phyloP scores from a whole-genome alignment of 2,329 filamentous ascomycete genomes.

The Clonostachys byssicola region DNA sequence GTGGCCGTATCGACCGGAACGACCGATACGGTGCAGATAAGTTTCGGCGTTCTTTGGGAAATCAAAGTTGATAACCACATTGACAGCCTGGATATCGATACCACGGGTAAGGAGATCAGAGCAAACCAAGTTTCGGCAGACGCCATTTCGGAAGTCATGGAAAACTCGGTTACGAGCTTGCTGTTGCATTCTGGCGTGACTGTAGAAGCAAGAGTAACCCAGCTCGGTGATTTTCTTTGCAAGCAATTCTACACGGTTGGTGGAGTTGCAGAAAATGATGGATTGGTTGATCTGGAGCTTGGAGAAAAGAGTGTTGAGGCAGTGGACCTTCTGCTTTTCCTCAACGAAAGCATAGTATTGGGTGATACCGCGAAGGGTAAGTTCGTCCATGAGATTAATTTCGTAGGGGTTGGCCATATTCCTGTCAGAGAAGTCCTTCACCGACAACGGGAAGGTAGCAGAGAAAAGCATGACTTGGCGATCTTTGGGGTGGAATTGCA shows the following conservation, averaged over 20 bases:
- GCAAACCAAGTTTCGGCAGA: constrained; percentile 96
- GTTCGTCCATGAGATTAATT: constrained; percentile 99
- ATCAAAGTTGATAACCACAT: constrained; percentile 99
- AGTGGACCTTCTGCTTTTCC: constrained; percentile 99
- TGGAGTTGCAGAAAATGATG: constrained; percentile 99
- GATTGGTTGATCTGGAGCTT: constrained; percentile 99
- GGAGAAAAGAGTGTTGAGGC: constrained; percentile 96
- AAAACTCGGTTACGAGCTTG: constrained; percentile 97
- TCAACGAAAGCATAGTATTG: constrained; percentile 99
- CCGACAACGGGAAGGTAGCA: constrained; percentile 93
- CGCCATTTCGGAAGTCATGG: constrained; percentile 97
- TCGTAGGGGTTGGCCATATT: constrained; percentile 96
- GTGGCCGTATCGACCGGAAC: constrained; percentile 95
- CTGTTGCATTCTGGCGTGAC: constrained; percentile 96
- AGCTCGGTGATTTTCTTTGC: constrained; percentile 99
- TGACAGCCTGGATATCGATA: constrained; percentile 99
- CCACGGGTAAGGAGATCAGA: constrained; percentile 96
- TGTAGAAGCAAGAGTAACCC: constrained; percentile 99
- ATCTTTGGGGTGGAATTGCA: constrained; percentile 94
- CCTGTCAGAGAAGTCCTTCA: constrained; percentile 97
- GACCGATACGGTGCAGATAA: constrained; percentile 96
- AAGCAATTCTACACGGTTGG: constrained; percentile 92
- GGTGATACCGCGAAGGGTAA: constrained; percentile 95
- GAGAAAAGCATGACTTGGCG: constrained; percentile 99
- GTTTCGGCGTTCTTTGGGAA: constrained; percentile 99